These are phyloP conservation scores for Closterium sp. DNA, from an alignment of 139 green algal species.

Conservation along the genomic window DNA sequence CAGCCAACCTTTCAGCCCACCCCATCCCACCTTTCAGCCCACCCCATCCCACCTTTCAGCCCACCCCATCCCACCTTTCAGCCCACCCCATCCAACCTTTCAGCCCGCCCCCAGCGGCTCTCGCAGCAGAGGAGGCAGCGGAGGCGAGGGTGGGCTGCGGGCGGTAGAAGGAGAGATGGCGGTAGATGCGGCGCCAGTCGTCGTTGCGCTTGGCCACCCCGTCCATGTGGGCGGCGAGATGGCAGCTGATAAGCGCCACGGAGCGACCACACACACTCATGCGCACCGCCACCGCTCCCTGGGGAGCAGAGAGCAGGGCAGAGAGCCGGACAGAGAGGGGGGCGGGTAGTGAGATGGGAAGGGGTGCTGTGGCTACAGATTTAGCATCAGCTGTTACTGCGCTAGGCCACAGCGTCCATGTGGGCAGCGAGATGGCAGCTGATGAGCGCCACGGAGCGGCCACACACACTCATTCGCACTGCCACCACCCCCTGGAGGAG, in stretches of 20 bases:
- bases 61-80: too few relatives aligned
- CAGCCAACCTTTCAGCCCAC: too few relatives aligned
- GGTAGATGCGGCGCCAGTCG: conserved; percentile 76
- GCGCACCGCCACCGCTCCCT: conserved; percentile 75
- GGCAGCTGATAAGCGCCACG: conserved; percentile 72
- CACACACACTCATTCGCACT: conserved; percentile 76
- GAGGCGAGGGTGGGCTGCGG: not conserved
- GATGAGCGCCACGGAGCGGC: conserved; percentile 68
- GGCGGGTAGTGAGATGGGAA: not conserved
- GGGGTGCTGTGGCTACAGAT: not conserved
- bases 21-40: too few relatives aligned
- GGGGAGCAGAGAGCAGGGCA: too few relatives aligned
- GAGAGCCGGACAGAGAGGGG: not conserved
- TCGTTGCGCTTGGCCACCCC: conserved; percentile 78
- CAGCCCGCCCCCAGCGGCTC: not conserved
- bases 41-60: too few relatives aligned
- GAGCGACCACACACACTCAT: conserved; percentile 75
- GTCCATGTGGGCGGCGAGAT: conserved; percentile 90
- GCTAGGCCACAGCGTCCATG: conserved; percentile 73
- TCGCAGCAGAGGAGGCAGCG: not conserved
- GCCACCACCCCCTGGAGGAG: conserved; percentile 69
- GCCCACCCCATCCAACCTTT: not conserved
- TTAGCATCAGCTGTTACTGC: conserved; percentile 66
- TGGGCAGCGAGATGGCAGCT: conserved; percentile 90
- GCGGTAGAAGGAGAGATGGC: not conserved